A percentile compares a stretch with the other conserved stretches of the same genome.
Conservation (phyloP, 208 protist genomes). For the Hexamita inflata region DNA sequence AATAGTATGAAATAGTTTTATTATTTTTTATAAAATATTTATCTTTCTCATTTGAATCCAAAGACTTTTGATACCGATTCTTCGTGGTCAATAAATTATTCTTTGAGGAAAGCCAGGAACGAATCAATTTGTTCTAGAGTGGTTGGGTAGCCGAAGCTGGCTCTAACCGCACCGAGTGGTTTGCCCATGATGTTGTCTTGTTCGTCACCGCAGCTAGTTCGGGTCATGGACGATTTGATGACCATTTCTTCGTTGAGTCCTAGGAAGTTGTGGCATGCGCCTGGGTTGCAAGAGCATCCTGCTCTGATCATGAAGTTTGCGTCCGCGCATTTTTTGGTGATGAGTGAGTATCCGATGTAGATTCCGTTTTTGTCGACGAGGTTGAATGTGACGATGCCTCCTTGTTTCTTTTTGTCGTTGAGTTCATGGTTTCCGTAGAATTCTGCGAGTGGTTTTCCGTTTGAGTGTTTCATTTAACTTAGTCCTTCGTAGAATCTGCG, state of each 20-base stretch:
- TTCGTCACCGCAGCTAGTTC: slow-evolving; percentile 25
- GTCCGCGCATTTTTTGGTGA: background rate
- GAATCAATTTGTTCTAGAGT: slow-evolving; percentile 30
- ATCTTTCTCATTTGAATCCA: too few relatives aligned
- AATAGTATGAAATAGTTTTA: too few relatives aligned
- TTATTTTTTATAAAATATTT: too few relatives aligned
- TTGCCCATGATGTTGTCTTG: slow-evolving; percentile 1
- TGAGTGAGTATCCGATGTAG: slow-evolving; percentile 30
- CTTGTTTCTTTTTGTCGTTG: slow-evolving; percentile 27
- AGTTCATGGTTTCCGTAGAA: slow-evolving; percentile 36
- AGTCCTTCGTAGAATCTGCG: slow-evolving; percentile 1
- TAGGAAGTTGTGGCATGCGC: slow-evolving; percentile 22
- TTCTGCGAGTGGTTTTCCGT: slow-evolving; percentile 27
- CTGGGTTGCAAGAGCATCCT: slow-evolving; percentile 39
- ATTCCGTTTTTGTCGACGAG: slow-evolving; percentile 22
- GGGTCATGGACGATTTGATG: background rate
- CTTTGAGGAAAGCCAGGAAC: slow-evolving; percentile 26
- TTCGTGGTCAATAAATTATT: slow-evolving; percentile 5
- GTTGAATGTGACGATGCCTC: slow-evolving; percentile 37
- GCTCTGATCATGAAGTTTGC: slow-evolving; percentile 26
- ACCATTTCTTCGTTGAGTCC: background rate
- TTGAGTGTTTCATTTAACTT: slow-evolving; percentile 18
- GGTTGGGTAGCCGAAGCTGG: slow-evolving; percentile 29
- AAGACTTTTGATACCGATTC: too few relatives aligned
- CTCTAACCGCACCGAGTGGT: slow-evolving; percentile 23